Evolutionary conservation across 2,329 filamentous ascomycete species (phyloP).

Genomic region (Zopfia rhizophila): DNA sequence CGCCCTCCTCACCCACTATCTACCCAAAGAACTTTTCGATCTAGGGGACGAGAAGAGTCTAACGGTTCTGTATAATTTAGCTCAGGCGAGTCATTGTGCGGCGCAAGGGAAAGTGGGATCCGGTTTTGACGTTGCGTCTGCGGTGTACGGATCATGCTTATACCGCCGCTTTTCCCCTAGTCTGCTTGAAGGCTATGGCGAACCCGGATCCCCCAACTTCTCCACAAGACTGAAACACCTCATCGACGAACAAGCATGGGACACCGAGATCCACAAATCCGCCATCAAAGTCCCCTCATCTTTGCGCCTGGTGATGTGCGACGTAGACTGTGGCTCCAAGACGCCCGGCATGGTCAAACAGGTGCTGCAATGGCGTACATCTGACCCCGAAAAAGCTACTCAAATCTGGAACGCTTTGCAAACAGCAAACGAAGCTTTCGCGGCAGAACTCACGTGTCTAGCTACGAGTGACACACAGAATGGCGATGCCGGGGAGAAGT

Average conservation of each 20-base stretch:
- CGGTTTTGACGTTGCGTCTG: conserved; percentile 93
- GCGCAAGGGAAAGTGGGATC: conserved; percentile 97
- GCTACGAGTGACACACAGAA: conserved; percentile 55
- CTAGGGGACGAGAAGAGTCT: conserved; percentile 65
- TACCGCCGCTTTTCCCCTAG: conserved; percentile 93
- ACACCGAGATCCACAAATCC: conserved; percentile 78
- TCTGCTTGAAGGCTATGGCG: conserved; percentile 74
- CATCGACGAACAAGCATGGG: conserved; percentile 76
- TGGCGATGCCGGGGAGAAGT: conserved; percentile 51
- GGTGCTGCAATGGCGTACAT: conserved; percentile 82
- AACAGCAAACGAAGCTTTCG: conserved; percentile 76
- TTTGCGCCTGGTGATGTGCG: conserved; percentile 87
- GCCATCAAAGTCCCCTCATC: conserved; percentile 76
- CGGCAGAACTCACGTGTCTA: conserved; percentile 67
- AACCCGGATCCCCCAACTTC: conserved; percentile 74
- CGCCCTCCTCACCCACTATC: conserved; percentile 79
- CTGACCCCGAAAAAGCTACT: conserved; percentile 71
- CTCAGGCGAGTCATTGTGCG: conserved; percentile 92
- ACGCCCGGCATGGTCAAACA: conserved; percentile 97
- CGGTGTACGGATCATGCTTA: conserved; percentile 88
- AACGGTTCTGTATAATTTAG: conserved; percentile 84
- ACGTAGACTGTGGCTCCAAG: conserved; percentile 93
- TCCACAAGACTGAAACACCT: conserved; percentile 70
- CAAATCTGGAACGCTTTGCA: conserved; percentile 81
- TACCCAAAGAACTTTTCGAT: conserved; percentile 67